phyloP scores from a whole-genome alignment of 179 eudicot genomes.

The Silene vulgaris region DNA sequence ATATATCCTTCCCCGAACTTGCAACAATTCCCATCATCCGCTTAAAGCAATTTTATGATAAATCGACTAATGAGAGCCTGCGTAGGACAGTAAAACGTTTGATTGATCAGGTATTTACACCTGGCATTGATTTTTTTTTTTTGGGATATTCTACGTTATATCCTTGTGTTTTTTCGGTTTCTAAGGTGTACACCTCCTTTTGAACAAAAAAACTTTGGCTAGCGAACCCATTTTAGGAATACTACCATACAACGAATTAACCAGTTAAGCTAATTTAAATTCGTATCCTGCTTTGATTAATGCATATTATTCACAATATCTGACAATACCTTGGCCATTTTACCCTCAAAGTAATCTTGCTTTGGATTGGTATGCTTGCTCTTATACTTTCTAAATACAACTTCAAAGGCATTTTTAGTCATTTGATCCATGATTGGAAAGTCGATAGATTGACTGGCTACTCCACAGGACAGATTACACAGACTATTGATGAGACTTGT shows the following conservation, averaged over 20 bases:
- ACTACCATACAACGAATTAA: not conserved
- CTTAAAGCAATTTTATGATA: constrained; percentile 58
- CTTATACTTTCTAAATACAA: no score
- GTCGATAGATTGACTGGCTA: no score
- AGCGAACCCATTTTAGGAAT: not conserved
- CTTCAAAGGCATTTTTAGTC: no score
- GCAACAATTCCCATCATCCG: constrained; percentile 73
- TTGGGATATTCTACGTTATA: no score
- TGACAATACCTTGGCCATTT: not conserved
- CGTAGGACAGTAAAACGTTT: constrained; percentile 64
- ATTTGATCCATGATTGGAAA: no score
- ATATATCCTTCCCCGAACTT: constrained; percentile 89
- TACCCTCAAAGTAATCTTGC: not conserved
- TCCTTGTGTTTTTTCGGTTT: no score
- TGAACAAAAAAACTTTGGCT: no score
- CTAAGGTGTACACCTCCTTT: no score
- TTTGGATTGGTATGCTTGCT: no score
- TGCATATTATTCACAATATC: not conserved
- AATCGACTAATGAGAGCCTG: constrained; percentile 49
- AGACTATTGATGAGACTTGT: no score
- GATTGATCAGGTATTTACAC: constrained; percentile 68
- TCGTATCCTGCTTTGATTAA: not conserved
- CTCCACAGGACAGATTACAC: no score
- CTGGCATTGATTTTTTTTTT: not conserved
- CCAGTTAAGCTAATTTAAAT: no score